phyloP scores from a whole-genome alignment of 768 basidiomycete species.

The Dioszegia aurantiaca region DNA sequence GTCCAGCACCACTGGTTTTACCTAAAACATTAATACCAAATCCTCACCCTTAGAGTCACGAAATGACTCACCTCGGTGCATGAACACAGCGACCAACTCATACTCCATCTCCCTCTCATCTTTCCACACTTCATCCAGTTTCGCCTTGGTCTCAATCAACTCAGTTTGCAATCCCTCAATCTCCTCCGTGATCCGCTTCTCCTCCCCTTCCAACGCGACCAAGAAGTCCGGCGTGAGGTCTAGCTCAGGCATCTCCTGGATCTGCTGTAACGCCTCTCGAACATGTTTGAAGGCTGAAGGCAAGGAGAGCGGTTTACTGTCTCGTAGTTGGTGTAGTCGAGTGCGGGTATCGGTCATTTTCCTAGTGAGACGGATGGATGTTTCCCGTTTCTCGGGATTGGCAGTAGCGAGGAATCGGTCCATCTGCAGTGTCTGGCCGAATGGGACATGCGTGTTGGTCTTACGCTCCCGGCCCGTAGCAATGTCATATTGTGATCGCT shows the following conservation, averaged over 20 bases:
- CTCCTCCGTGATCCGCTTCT: slow-evolving; percentile 21
- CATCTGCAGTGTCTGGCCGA: slow-evolving; percentile 79
- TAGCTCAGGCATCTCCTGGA: slow-evolving; percentile 18
- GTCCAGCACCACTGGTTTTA: slow-evolving; percentile 52
- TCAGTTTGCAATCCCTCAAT: slow-evolving; percentile 26
- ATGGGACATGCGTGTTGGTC: slow-evolving; percentile 91
- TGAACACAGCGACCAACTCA: slow-evolving; percentile 86
- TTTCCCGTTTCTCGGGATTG: slow-evolving; percentile 66
- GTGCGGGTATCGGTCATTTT: slow-evolving; percentile 66
- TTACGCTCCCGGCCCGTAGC: slow-evolving; percentile 89
- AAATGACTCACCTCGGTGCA: slow-evolving; percentile 76
- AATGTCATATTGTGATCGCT: slow-evolving; percentile 67
- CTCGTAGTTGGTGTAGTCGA: slow-evolving; percentile 65
- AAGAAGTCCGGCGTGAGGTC: slow-evolving; percentile 33
- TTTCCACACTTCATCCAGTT: slow-evolving; percentile 70
- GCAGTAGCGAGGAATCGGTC: slow-evolving; percentile 84
- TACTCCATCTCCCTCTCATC: slow-evolving; percentile 65
- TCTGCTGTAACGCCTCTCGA: slow-evolving; percentile 14
- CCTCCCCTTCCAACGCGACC: slow-evolving; percentile 31
- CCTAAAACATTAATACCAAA: slow-evolving; percentile 8
- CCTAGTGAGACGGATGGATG: slow-evolving; percentile 67
- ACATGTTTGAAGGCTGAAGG: slow-evolving; percentile 36
- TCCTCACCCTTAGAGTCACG: not conserved
- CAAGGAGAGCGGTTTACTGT: slow-evolving; percentile 59
- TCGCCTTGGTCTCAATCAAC: slow-evolving; percentile 24